Evolutionary conservation across 2,329 filamentous ascomycete species (phyloP).

Genomic region (Helminthosporium solani): DNA sequence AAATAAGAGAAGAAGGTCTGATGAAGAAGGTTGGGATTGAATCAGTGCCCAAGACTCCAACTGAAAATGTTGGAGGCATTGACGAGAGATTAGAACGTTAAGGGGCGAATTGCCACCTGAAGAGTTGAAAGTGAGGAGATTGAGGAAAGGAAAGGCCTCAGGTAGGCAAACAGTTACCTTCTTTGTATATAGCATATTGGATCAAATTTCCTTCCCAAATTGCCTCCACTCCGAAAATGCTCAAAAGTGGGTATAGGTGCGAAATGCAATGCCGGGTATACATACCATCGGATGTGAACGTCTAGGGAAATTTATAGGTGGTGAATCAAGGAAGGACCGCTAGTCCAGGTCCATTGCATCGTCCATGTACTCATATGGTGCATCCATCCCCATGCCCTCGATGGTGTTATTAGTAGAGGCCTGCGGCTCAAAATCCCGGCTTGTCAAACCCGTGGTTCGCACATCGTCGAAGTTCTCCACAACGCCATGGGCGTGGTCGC

Average conservation of each 20-base stretch:
- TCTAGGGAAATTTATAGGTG: too few relatives aligned
- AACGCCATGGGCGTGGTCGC: slow-evolving; percentile 57
- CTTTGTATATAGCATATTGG: slow-evolving; percentile 13
- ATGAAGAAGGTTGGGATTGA: slow-evolving; percentile 27
- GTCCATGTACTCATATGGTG: slow-evolving; percentile 36
- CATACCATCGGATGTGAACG: too few relatives aligned
- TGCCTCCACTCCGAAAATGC: not conserved
- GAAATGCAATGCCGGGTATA: too few relatives aligned
- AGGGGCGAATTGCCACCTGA: not conserved
- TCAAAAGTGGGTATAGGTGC: too few relatives aligned
- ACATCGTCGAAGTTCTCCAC: slow-evolving; percentile 31
- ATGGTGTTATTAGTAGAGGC: slow-evolving; percentile 2
- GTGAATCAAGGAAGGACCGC: not conserved
- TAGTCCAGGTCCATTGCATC: slow-evolving; percentile 41
- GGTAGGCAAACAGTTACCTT: slow-evolving; percentile 14
- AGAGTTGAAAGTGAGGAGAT: not conserved
- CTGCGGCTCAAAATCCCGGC: slow-evolving; percentile 24
- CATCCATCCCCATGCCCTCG: slow-evolving; percentile 20
- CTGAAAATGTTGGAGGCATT: slow-evolving; percentile 20
- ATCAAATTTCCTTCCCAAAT: not conserved
- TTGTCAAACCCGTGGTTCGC: slow-evolving; percentile 12
- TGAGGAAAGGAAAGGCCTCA: slow-evolving; percentile 4
- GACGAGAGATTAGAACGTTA: slow-evolving; percentile 18
- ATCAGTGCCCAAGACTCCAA: slow-evolving; percentile 15
- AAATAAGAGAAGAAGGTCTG: slow-evolving; percentile 17